Base-by-base conservation (phyloP, 2,329 filamentous ascomycete species). In the Diaporthe sp. region DNA sequence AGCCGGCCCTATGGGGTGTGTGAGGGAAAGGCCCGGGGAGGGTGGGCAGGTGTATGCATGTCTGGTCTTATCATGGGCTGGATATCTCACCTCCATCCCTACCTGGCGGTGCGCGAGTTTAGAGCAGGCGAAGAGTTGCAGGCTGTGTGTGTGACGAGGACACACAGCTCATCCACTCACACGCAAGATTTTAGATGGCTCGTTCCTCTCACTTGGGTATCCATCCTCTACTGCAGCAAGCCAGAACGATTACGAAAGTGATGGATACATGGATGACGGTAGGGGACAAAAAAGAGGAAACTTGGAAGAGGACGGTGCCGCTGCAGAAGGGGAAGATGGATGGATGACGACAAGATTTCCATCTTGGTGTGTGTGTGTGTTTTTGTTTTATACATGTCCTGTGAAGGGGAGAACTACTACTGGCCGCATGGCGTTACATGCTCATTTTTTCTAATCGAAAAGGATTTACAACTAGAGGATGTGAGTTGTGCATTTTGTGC, bases 341-440 rank as follows among this genome's bases (percentile, higher is more conserved):
- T 30, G 61, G 61, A 25, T 38, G 64, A 52, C 47, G 47, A 68
- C 45, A 64, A 47, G 25, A 64, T 64, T 47, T 15, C 60, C 22
- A 64, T 64, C 60, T 54, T 40, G 47, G 47, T 40, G 38, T 71
- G n/a, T 64, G 40, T 58, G 60, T 55, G 38, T 71, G n/a, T 64
- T 33, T 58, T 54, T 55, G 42, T 71, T 40, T 61, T 72, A 70
- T 52, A 76, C 45, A 60, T 69, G 73, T 72, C 66, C n/a, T 54
- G 47, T 54, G 64, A 54, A 38, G 71, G 61, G 55, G 71, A 74
- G 75, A 73, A 69, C 45, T 60, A 75, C 52, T 45, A 74, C 57
- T 69, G 72, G 72, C 69, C 74, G 68, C 74, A 72, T 74, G 74
- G 74, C 74, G 72, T 76, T 76, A 40, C 60, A 76, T 76, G 69